phyloP scores from a whole-genome alignment of 2,329 filamentous ascomycete species.

The Didymella sp. region DNA sequence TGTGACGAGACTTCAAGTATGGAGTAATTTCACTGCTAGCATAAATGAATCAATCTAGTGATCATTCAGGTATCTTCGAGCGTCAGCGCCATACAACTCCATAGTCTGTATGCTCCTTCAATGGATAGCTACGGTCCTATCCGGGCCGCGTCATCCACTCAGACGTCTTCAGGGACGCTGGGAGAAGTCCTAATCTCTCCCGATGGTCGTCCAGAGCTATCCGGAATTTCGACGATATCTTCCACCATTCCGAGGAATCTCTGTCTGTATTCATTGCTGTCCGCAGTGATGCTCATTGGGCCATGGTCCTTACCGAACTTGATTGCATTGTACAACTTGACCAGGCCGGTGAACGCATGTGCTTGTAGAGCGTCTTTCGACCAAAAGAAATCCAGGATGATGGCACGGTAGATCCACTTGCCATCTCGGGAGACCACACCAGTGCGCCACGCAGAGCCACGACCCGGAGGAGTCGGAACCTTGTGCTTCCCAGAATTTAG shows the following conservation, averaged over 20 bases:
- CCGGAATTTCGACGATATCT: conserved; percentile 44
- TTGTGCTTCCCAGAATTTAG: conserved; percentile 30
- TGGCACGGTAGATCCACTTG: conserved; percentile 70
- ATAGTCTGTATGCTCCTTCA: neutral
- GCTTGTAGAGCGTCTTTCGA: conserved; percentile 73
- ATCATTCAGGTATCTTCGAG: conserved; percentile 2
- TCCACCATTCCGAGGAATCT: conserved; percentile 63
- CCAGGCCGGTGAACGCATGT: conserved; percentile 68
- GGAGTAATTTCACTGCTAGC: neutral
- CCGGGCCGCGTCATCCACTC: neutral
- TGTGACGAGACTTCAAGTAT: neutral
- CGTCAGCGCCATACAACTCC: neutral
- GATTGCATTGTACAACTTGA: conserved; percentile 66
- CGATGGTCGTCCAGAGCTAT: conserved; percentile 43
- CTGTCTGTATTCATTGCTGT: conserved; percentile 69
- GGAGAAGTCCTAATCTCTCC: conserved; percentile 36
- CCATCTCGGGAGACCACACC: conserved; percentile 68
- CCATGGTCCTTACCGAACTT: conserved; percentile 65
- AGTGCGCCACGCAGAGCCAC: conserved; percentile 62
- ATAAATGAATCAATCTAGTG: neutral
- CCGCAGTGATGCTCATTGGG: conserved; percentile 77
- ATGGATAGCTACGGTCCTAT: neutral
- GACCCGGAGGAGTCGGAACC: conserved; percentile 44
- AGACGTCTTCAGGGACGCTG: conserved; percentile 18
- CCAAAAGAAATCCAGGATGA: conserved; percentile 80